Conservation (phyloP, 2,329 filamentous ascomycete species). For the Diplocarpon mali region DNA sequence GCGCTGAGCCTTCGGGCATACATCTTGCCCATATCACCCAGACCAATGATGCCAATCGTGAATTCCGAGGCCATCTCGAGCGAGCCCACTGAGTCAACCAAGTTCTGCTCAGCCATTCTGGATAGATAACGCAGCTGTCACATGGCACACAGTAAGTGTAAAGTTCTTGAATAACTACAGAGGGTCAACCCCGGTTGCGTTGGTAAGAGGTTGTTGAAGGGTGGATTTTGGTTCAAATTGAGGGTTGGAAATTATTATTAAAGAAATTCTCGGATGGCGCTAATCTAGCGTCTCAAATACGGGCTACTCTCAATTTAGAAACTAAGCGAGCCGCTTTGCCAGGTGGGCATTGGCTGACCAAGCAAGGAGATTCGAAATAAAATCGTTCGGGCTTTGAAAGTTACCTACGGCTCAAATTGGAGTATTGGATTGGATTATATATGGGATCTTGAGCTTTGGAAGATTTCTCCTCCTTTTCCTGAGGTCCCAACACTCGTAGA, state of each 20-base stretch:
- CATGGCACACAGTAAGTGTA: constrained; percentile 2
- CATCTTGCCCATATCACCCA: constrained; percentile 99
- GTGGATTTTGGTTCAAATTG: too few species aligned
- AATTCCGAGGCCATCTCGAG: constrained; percentile 36
- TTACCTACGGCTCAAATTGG: too few species aligned
- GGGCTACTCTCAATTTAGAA: background rate
- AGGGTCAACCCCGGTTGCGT: too few species aligned
- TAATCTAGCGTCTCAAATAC: background rate
- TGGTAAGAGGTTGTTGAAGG: too few species aligned
- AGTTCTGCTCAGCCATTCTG: constrained; percentile 4
- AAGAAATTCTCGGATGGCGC: background rate
- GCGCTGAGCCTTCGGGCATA: constrained; percentile 80
- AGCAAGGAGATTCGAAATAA: too few species aligned
- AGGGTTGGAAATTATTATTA: background rate
- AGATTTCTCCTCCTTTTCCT: too few species aligned
- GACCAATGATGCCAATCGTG: constrained; percentile 88
- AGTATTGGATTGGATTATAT: too few species aligned
- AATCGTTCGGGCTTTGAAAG: too few species aligned
- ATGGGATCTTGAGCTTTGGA: too few species aligned
- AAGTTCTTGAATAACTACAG: background rate
- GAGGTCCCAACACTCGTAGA: too few species aligned
- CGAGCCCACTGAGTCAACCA: constrained; percentile 1
- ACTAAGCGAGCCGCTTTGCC: background rate
- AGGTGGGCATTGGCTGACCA: too few species aligned
- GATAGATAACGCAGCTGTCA: constrained; percentile 3